Conservation (phyloP, 345 rosid species). For the Noccaea bulbosa region DNA sequence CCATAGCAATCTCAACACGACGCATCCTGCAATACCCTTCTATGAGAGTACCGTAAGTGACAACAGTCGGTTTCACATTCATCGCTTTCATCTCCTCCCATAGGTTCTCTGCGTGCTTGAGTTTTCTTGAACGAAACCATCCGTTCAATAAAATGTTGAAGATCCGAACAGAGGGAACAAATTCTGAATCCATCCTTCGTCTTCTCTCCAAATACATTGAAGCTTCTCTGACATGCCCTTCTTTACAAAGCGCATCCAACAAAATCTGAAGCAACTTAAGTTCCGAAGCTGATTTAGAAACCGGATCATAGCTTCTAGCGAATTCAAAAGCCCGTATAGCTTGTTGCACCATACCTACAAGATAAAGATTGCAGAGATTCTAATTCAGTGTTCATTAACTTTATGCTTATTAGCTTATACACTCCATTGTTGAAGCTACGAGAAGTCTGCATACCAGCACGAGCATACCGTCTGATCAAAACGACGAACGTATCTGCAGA, state of each 20-base stretch:
- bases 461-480: constrained; percentile 79
- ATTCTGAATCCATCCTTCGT: constrained; percentile 45
- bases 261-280: constrained; percentile 60
- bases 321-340: constrained; percentile 76
- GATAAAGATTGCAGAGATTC: constrained; percentile 3
- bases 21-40: constrained; percentile 83
- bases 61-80: constrained; percentile 61
- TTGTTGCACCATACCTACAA: constrained; percentile 64
- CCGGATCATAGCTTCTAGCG: constrained; percentile 48
- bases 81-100: constrained; percentile 68
- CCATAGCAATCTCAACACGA: constrained; percentile 65
- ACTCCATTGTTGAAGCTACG: constrained; percentile 16
- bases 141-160: constrained; percentile 82
- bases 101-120: constrained; percentile 71
- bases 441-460: constrained; percentile 61
- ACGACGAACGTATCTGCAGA: constrained; percentile 64
- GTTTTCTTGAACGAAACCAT: constrained; percentile 72
- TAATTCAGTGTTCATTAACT: background rate
- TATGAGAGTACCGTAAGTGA: constrained; percentile 77
- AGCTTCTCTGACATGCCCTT: constrained; percentile 69
- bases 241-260: constrained; percentile 86
- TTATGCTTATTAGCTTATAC: too few relatives aligned
- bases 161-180: constrained; percentile 62
- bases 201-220: constrained; percentile 51
- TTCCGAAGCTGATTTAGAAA: constrained; percentile 45